Evolutionary conservation across 2,329 filamentous ascomycete genomes (phyloP).

Genomic region (Chrysosporium queenslandicum): DNA sequence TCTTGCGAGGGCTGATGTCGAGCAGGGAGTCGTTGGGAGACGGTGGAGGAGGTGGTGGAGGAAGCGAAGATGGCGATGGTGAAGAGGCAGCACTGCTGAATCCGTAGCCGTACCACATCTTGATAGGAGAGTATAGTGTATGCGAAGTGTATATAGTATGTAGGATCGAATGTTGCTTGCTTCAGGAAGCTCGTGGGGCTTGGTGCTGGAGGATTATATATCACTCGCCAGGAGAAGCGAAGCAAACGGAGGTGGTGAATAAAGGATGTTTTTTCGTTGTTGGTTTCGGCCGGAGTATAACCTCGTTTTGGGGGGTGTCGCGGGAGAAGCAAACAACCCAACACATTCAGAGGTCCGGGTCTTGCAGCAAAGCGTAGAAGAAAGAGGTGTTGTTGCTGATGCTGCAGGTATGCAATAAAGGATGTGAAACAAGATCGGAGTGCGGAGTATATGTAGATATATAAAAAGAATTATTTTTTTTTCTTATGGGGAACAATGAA

Average conservation of each 20-base stretch:
- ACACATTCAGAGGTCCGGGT: background rate
- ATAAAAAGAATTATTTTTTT: background rate
- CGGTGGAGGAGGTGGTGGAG: slow-evolving; percentile 31
- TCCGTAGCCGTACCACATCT: slow-evolving; percentile 16
- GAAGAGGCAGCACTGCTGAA: slow-evolving; percentile 17
- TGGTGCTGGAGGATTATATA: background rate
- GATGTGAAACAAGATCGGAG: background rate
- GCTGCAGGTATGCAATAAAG: background rate
- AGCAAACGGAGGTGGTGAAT: background rate
- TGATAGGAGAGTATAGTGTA: background rate
- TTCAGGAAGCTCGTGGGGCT: background rate
- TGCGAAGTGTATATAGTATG: too few relatives aligned
- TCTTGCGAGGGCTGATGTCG: slow-evolving; percentile 36
- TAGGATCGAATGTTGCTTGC: background rate
- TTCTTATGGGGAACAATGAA: background rate
- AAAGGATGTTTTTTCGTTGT: background rate
- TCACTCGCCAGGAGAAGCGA: background rate
- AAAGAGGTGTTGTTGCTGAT: background rate
- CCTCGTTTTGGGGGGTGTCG: slow-evolving; percentile 1
- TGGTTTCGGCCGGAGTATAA: background rate
- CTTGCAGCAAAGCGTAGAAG: background rate
- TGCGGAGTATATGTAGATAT: too few relatives aligned
- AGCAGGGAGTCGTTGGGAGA: slow-evolving; percentile 31
- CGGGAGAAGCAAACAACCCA: slow-evolving; percentile 5
- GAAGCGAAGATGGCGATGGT: slow-evolving; percentile 24